Evolutionary conservation across 169 alveolate genomes (phyloP), one percentile per base, ranked within the genome.

Genomic region (Perkinsus chesapeaki): DNA sequence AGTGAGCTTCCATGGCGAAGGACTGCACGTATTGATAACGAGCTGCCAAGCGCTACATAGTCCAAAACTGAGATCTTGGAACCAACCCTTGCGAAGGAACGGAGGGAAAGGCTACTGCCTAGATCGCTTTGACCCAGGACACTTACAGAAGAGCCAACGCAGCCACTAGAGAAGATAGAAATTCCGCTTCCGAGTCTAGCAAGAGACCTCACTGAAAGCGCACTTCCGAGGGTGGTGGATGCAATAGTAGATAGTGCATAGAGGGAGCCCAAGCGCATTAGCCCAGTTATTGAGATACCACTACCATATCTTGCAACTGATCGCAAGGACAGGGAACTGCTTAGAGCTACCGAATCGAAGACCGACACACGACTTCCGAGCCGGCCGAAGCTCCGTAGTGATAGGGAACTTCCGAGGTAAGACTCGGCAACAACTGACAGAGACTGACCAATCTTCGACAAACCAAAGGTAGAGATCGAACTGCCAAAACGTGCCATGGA

Each of bases 351-450:
- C 38, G 36, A 3, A 47, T 91, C 92, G 47, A 91, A 39, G 48
- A 9, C 60, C 72, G 92, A 91, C 31, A 38, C 36, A 16, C 72
- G 38, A 60, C n/a, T 3, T 7, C 92, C 92, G 92, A 91, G 39
- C 38, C 92, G 92, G 19, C 39, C 92, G 92, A 91, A 91, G 39
- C 72, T 38, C n/a, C 92, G 92, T 23, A 91, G 48, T 20, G 39
- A 23, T 3, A 91, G 72, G n/a, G 72, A 38, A 60, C 60, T 37
- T 1, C 92, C 92, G 38, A 91, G 72, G 23, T 91, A 60, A 0
- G 39, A 37, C 72, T 34, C 39, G 48, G 39, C 43, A n/a, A 91
- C 72, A n/a, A 47, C 39, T n/a, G 92, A 91, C 38, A 91, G 72
- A 7, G 39, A 20, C 92, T 38, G 39, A 34, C 92, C 92, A 36